phyloP scores from a whole-genome alignment of 1,284 basidiomycete genomes.

The Puccinia novopanici region DNA sequence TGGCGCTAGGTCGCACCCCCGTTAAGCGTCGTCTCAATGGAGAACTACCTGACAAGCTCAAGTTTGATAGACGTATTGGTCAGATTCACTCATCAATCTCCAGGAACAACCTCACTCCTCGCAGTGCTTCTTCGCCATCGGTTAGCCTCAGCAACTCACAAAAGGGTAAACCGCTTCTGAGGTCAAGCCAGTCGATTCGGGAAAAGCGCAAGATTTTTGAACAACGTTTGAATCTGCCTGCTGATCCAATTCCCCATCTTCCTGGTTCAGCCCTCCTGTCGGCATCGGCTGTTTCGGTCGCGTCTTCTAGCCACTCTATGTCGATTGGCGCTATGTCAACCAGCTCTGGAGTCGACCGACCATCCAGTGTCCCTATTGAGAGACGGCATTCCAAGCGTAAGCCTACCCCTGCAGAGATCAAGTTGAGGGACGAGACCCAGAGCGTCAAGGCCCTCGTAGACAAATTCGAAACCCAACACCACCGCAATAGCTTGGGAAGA shows the following conservation, averaged over 20 bases:
- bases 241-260: neutral
- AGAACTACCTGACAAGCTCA: neutral
- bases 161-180: neutral
- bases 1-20: neutral
- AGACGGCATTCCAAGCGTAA: constrained; percentile 7
- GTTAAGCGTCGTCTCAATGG: neutral
- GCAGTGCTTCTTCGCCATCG: constrained; percentile 8
- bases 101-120: neutral
- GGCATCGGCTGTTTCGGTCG: neutral
- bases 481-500: constrained; percentile 5
- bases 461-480: constrained; percentile 36
- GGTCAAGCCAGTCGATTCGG: constrained; percentile 22
- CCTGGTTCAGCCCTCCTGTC: neutral
- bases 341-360: neutral
- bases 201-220: constrained; percentile 37
- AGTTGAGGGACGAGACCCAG: constrained; percentile 24
- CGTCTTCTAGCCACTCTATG: constrained; percentile 1
- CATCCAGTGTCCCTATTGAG: constrained; percentile 13
- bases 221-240: neutral
- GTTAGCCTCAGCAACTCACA: constrained; percentile 3
- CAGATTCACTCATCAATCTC: constrained; percentile 23
- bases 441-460: constrained; percentile 31
- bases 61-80: constrained; percentile 9
- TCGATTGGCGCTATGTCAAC: constrained; percentile 2
- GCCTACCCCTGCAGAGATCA: constrained; percentile 39